phyloP scores from a whole-genome alignment of 148 eudicot genomes.

The Polygonum maritimum region DNA sequence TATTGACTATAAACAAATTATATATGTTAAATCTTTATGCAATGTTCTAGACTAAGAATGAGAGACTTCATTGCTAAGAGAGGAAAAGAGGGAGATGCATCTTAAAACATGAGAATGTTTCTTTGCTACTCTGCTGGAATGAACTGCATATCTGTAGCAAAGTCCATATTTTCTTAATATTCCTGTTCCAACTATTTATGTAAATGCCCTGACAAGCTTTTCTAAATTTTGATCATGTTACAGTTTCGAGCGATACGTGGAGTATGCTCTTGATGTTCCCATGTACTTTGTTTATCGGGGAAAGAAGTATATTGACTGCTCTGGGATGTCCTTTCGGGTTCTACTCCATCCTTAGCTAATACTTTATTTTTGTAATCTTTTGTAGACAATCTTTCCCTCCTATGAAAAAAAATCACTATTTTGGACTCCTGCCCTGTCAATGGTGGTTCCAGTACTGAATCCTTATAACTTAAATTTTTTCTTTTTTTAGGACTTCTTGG shows the following conservation, averaged over 20 bases:
- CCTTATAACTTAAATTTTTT: background rate
- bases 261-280: slow-evolving; percentile 94
- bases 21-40: background rate
- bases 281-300: slow-evolving; percentile 91
- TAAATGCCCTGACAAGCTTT: background rate
- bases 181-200: background rate
- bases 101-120: background rate
- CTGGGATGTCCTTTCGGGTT: slow-evolving; percentile 91
- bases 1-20: background rate
- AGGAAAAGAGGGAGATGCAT: background rate
- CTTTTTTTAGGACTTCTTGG: slow-evolving; percentile 68
- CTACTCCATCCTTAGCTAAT: slow-evolving; percentile 17
- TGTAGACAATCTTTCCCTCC: background rate
- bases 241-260: slow-evolving; percentile 95
- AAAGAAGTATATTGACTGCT: slow-evolving; percentile 75
- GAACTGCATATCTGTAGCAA: background rate
- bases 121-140: background rate
- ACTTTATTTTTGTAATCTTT: background rate
- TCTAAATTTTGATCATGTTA: slow-evolving; percentile 12
- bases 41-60: background rate
- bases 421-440: background rate
- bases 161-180: background rate
- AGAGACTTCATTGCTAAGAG: background rate
- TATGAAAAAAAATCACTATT: background rate
- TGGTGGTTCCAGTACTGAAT: background rate